A percentile compares a stretch with the other conserved stretches of the same genome.
Conservation (phyloP, 768 basidiomycete species). For the Mycena galericulata region DNA sequence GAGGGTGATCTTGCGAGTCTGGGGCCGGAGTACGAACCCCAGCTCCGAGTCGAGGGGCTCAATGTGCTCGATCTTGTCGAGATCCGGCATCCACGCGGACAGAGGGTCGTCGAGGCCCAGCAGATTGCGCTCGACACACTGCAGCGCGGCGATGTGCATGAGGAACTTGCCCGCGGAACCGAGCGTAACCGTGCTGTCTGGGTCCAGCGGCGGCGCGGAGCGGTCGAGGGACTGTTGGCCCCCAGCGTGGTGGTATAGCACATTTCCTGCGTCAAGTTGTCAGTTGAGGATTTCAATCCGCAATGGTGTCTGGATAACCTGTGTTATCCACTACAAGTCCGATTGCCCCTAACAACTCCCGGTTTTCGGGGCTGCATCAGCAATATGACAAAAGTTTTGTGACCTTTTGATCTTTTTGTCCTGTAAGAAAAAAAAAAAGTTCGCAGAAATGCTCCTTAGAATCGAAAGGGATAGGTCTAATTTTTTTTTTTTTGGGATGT, state of each 20-base stretch:
- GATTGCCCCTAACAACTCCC: constrained; percentile 21
- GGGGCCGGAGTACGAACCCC: constrained; percentile 15
- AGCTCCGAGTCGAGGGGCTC: not conserved
- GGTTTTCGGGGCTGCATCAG: not conserved
- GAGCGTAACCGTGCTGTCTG: constrained; percentile 21
- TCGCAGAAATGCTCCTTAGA: no score
- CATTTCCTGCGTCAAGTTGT: constrained; percentile 2
- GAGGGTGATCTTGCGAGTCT: constrained; percentile 17
- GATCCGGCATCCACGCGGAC: constrained; percentile 11
- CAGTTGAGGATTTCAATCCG: not conserved
- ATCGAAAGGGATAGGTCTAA: no score
- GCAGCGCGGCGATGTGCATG: constrained; percentile 28
- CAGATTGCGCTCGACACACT: constrained; percentile 19
- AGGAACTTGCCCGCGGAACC: constrained; percentile 30
- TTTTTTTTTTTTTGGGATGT: no score
- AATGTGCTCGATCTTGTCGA: constrained; percentile 18
- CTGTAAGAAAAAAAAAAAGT: no score
- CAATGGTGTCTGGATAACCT: not conserved
- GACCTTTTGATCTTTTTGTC: no score
- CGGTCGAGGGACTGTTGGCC: constrained; percentile 19
- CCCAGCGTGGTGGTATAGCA: constrained; percentile 25
- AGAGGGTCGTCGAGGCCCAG: constrained; percentile 25
- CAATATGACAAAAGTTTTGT: no score
- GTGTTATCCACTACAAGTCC: constrained; percentile 25
- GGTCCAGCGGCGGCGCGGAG: constrained; percentile 5